Evolutionary conservation across 2,329 filamentous ascomycete genomes (phyloP), one percentile per base, ranked within the genome.

Genomic region (Escovopsis sp.): DNA sequence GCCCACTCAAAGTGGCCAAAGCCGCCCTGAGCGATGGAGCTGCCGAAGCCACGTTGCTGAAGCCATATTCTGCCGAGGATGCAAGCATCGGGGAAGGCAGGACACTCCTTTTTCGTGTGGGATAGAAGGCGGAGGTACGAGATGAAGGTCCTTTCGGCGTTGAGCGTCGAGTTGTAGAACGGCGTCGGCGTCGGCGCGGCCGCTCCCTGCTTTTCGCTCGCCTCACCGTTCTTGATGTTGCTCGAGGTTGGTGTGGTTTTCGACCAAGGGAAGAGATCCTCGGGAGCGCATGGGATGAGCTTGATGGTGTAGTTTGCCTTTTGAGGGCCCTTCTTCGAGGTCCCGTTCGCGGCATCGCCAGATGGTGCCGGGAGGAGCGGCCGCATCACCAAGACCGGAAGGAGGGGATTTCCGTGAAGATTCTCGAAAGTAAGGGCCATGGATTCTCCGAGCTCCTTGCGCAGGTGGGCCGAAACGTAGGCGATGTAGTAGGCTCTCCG

Each of bases 1-100:
- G 83, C 73, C 85, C 86, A 96, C 58, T 98, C 91, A 49, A 94
- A 94, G 50, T 85, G 78, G 3, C 91, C 91, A 58, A 98, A 95
- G 0, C 91, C 91, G 37, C 91, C 89, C 36, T 71, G 66, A 2
- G 75, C 70, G n/a, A 87, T 61, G 19, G 72, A 66, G 37, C 83
- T 75, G 12, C 72, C 73, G 50, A 95, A 84, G 0, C 87, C 87
- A 43, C 89, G 77, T 61, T 96, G 89, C 50, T 80, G 80, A 35
- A 98, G 70, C 91, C 91, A 98, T 43, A 85, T 75, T 44, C 82
- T 78, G 26, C 89, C 91, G 19, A 98, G 71, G 7, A 93, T 70
- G 58, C 86, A 94, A 8, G 87, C 84, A 58, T 95, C 87, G 45
- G 73, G 71, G 59, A 88, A 95, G 4, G 78, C 74, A 12, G 78